A percentile compares a stretch with the other conserved stretches of the same genome.
Evolutionary conservation across 1,139 yeast genomes (phyloP).

Genomic region (Martiniozyma asiatica): DNA sequence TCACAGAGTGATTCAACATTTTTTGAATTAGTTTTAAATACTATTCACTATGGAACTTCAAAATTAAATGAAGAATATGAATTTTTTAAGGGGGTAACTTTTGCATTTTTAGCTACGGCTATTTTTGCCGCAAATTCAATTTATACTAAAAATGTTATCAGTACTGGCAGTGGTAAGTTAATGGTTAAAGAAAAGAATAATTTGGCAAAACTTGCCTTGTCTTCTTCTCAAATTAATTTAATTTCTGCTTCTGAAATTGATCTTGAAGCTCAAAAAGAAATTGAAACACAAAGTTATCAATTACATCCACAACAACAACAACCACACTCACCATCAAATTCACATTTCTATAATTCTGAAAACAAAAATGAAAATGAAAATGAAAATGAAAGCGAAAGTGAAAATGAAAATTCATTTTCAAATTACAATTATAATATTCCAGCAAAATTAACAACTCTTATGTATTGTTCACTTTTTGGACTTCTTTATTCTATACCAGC

Average conservation of each 20-base stretch:
- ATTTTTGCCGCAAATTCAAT: constrained; percentile 86
- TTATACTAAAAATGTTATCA: constrained; percentile 67
- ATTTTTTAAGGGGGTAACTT: constrained; percentile 23
- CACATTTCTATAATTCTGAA: not conserved
- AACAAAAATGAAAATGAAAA: not conserved
- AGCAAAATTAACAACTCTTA: constrained; percentile 72
- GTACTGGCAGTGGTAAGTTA: constrained; percentile 7
- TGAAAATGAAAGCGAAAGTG: not conserved
- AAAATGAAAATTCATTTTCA: not conserved
- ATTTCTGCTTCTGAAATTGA: constrained; percentile 2
- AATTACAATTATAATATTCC: constrained; percentile 23
- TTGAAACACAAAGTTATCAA: no score
- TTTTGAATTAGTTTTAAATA: constrained; percentile 2
- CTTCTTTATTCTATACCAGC: constrained; percentile 66
- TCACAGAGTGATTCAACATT: constrained; percentile 1
- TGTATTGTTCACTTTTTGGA: constrained; percentile 75
- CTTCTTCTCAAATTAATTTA: constrained; percentile 5
- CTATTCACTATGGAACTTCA: no score
- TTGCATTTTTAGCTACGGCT: constrained; percentile 64
- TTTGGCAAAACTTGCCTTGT: constrained; percentile 8
- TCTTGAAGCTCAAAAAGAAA: constrained; percentile 3
- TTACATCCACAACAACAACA: no score
- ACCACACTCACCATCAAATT: no score
- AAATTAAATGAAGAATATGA: constrained; percentile 1
- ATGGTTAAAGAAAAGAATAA: constrained; percentile 5